These are phyloP conservation scores for Fusarium subglutinans DNA, from an alignment of 2,329 filamentous ascomycete species.

Conservation along the genomic window DNA sequence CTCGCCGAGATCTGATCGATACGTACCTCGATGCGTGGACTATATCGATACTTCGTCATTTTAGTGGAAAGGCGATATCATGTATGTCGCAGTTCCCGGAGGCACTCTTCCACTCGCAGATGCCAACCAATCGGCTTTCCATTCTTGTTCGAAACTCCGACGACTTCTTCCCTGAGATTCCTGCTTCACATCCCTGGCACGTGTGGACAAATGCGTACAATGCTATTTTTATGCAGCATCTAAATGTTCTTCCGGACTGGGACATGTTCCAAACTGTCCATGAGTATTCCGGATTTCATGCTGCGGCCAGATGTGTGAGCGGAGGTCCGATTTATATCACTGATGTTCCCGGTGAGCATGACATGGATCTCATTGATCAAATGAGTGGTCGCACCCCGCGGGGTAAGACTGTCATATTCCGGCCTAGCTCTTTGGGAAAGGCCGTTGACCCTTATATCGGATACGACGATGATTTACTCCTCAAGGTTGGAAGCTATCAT, in stretches of 20 bases:
- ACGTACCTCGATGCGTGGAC: constrained; percentile 90
- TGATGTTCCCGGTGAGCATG: constrained; percentile 84
- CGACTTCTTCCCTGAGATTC: constrained; percentile 89
- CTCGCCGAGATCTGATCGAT: constrained; percentile 75
- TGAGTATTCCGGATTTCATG: constrained; percentile 83
- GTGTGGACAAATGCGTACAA: constrained; percentile 95
- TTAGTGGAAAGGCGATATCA: constrained; percentile 81
- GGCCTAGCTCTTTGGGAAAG: constrained; percentile 79
- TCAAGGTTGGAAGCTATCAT: constrained; percentile 83
- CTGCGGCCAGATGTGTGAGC: constrained; percentile 86
- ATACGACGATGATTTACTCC: constrained; percentile 76
- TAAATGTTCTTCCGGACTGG: constrained; percentile 88
- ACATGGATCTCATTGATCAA: constrained; percentile 77
- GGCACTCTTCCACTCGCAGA: constrained; percentile 84
- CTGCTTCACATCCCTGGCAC: constrained; percentile 90
- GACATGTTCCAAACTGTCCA: constrained; percentile 75
- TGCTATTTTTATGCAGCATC: constrained; percentile 79
- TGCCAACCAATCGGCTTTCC: constrained; percentile 78
- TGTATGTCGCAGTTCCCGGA: constrained; percentile 96
- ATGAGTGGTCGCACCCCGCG: constrained; percentile 80
- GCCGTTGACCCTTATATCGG: constrained; percentile 77
- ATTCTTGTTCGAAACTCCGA: constrained; percentile 86
- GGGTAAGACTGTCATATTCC: constrained; percentile 81
- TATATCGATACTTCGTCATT: constrained; percentile 78
- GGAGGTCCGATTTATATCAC: constrained; percentile 96